A percentile compares a stretch with the other conserved stretches of the same genome.
Evolutionary conservation across 495 filamentous ascomycete species (phyloP).

Genomic region (Chlorociboria aeruginascens): DNA sequence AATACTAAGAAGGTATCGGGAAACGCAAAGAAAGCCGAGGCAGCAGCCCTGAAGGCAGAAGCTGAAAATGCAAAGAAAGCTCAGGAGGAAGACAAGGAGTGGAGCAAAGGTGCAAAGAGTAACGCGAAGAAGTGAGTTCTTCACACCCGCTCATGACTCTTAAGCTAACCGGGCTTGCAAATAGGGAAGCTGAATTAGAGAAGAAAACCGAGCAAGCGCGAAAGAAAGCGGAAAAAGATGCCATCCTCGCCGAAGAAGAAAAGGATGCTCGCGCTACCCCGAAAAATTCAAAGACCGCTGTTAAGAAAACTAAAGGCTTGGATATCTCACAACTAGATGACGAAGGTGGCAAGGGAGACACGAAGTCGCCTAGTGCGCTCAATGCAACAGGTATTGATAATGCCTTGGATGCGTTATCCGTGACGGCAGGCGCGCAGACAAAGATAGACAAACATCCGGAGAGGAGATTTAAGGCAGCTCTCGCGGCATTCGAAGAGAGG

Average conservation of each 20-base stretch:
- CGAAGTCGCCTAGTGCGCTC: slow-evolving; percentile 39
- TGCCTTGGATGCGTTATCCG: slow-evolving; percentile 67
- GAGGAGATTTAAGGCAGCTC: slow-evolving; percentile 76
- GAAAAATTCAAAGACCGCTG: slow-evolving; percentile 43
- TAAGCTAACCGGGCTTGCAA: neutral
- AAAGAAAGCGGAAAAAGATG: slow-evolving; percentile 82
- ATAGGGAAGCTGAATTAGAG: slow-evolving; percentile 68
- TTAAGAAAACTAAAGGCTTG: slow-evolving; percentile 59
- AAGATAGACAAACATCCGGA: slow-evolving; percentile 84
- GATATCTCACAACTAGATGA: slow-evolving; percentile 60
- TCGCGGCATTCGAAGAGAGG: slow-evolving; percentile 74
- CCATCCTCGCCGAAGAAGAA: slow-evolving; percentile 76
- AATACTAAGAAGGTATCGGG: slow-evolving; percentile 84
- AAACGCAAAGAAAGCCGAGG: slow-evolving; percentile 87
- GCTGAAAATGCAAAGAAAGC: slow-evolving; percentile 54
- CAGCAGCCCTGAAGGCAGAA: slow-evolving; percentile 65
- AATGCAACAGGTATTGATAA: slow-evolving; percentile 84
- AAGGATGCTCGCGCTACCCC: slow-evolving; percentile 51
- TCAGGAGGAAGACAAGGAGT: slow-evolving; percentile 61
- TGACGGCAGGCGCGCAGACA: slow-evolving; percentile 37
- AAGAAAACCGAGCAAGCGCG: slow-evolving; percentile 78
- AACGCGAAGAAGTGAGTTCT: slow-evolving; percentile 68
- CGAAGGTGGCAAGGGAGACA: slow-evolving; percentile 21
- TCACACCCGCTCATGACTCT: neutral
- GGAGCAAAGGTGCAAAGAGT: slow-evolving; percentile 75